Evolutionary conservation across 2,329 filamentous ascomycete genomes (phyloP).

Genomic region (Penicillium psychrosexuale): DNA sequence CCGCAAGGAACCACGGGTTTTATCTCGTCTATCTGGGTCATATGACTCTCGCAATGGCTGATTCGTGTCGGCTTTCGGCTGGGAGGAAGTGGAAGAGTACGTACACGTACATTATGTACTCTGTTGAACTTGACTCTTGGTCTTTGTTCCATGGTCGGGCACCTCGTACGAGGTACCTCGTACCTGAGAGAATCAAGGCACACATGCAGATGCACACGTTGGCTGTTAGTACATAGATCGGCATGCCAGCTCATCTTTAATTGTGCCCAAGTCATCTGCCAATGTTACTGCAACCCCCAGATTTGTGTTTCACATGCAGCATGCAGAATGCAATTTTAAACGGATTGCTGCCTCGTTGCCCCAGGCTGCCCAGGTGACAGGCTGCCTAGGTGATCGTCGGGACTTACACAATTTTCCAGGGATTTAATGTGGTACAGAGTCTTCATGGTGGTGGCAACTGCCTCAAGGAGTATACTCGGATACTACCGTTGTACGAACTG

Average conservation of each 20-base stretch:
- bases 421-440: not conserved
- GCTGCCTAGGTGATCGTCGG: not conserved
- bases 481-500: not conserved
- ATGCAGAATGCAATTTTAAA: not conserved
- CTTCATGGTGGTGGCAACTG: not conserved
- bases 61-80: not conserved
- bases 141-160: not conserved
- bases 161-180: not conserved
- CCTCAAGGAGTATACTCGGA: not conserved
- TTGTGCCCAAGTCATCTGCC: not conserved
- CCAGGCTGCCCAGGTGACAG: not conserved
- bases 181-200: not conserved
- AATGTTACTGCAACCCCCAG: not conserved
- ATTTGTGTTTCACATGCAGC: conserved; percentile 4
- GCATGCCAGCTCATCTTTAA: not conserved
- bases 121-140: not conserved
- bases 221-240: not conserved
- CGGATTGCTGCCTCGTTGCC: not conserved
- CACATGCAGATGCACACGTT: not conserved
- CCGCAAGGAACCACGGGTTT: not conserved
- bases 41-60: not conserved
- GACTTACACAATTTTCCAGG: not conserved
- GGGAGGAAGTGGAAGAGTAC: not conserved
- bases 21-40: not conserved
- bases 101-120: too few relatives aligned